Percentiles rank a stretch among this genome's conserved stretches.
phyloP scores from a whole-genome alignment of 306 rosid genomes.

The Neltuma alba region DNA sequence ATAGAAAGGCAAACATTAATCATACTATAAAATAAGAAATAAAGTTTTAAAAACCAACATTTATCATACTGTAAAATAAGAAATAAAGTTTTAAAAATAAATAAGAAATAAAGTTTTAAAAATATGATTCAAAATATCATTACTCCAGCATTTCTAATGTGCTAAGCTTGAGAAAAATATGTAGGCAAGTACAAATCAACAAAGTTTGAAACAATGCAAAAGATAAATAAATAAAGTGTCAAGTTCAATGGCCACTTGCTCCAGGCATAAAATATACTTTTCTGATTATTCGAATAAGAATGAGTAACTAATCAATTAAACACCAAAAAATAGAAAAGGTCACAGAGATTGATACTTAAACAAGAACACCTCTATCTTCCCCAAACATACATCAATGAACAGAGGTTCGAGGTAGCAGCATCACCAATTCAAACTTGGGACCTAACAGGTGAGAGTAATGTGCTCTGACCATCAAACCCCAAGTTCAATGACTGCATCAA shows the following conservation, averaged over 20 bases:
- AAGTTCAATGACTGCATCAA: no score
- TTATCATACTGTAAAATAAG: no score
- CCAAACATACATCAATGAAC: constrained; percentile 4
- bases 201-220: constrained; percentile 19
- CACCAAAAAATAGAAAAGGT: constrained; percentile 15
- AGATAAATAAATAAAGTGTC: background rate
- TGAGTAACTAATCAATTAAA: constrained; percentile 31
- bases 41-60: no score
- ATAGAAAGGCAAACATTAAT: constrained; percentile 34
- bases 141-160: background rate
- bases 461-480: no score
- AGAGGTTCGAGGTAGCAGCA: no score
- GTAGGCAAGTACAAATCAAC: constrained; percentile 20
- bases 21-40: constrained; percentile 29
- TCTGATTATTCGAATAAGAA: constrained; percentile 8
- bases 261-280: constrained; percentile 18
- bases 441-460: no score
- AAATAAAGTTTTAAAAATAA: no score
- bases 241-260: constrained; percentile 12
- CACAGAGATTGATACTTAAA: background rate
- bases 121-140: constrained; percentile 17
- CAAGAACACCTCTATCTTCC: constrained; percentile 3
- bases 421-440: no score
- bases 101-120: no score
- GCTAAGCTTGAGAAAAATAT: constrained; percentile 24